Evolutionary conservation across 2,329 filamentous ascomycete species (phyloP), one percentile per base, ranked within the genome.

Genomic region (Calonectria naviculata): DNA sequence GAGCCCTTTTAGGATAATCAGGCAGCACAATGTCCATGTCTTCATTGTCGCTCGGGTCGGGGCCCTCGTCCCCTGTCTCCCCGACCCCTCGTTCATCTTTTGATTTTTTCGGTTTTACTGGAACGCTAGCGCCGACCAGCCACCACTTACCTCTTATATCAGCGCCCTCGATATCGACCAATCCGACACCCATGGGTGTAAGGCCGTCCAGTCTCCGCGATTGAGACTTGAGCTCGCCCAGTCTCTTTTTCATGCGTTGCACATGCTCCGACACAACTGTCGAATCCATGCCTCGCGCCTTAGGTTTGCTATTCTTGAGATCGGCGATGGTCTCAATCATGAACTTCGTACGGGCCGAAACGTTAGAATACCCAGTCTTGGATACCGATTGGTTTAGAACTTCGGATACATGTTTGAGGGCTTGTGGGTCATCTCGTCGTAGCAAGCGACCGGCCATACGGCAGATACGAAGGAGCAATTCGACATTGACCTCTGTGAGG

Each of bases 311-410:
- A 85, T 97, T 98, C 82, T 98, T 98, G 34, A 99, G 87, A 78
- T 98, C 94, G 70, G 94, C 95, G 81, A 99, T 98, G 1, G 93
- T 97, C 79, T 98, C 96, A 63, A 99, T 94, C 95, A 98, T 98
- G 84, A 98, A 98, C 76, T 94, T 97, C 1, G 96, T 98, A 67
- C 97, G 92, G 12, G 95, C 94, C 1, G 95, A 96, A 31, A 98
- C 86, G 24, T 91, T 93, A 15, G 86, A 86, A 77, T 94, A 91
- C 5, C 93, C 94, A 41, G 89, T 85, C 71, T 90, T 91, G 1
- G 90, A 86, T 3, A 95, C 89, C 1, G 92, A 91, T 26, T 92
- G 91, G 74, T 94, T 94, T 69, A 98, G 89, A 61, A 95, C 87
- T 13, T 93, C 86, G 7, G 98, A 92, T 73, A 99, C 97, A 73